These are phyloP conservation scores for Areca catechu DNA, from an alignment of 176 grass and related monocot species.

Conservation along the genomic window DNA sequence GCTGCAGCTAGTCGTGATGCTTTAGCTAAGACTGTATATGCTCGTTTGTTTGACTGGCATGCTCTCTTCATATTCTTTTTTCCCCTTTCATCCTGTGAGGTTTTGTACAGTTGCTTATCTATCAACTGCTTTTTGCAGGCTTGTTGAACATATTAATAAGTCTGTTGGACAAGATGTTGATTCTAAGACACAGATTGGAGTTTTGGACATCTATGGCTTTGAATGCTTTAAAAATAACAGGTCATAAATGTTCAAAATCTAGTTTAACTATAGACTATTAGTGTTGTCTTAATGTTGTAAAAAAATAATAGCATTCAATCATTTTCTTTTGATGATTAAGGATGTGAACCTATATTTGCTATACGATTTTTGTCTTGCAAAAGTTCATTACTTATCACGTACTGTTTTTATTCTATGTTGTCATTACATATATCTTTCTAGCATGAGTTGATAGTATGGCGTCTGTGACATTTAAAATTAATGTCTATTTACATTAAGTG, in stretches of 20 bases:
- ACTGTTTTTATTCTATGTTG: too few relatives aligned
- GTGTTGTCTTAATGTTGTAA: too few relatives aligned
- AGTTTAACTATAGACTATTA: background rate
- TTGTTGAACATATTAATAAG: constrained; percentile 97
- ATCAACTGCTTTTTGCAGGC: constrained; percentile 47
- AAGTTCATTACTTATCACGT: too few relatives aligned
- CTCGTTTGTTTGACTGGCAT: constrained; percentile 93
- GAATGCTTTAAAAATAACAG: constrained; percentile 98
- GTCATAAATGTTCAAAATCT: constrained; percentile 20
- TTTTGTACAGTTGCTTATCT: background rate
- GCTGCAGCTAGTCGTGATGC: constrained; percentile 84
- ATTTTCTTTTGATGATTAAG: too few relatives aligned
- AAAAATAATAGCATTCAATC: too few relatives aligned
- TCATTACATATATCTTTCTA: too few relatives aligned
- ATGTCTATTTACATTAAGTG: too few relatives aligned
- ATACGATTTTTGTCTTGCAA: too few relatives aligned
- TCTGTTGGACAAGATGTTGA: constrained; percentile 89
- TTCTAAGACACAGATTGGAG: constrained; percentile 91
- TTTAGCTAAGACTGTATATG: constrained; percentile 89
- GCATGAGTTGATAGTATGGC: too few relatives aligned
- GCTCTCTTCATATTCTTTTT: constrained; percentile 15
- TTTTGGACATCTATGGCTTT: constrained; percentile 98
- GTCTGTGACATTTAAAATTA: too few relatives aligned
- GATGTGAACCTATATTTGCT: too few relatives aligned
- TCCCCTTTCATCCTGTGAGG: constrained; percentile 7